A percentile compares a stretch with the other conserved stretches of the same genome.
These are phyloP conservation scores for Byssothecium circinans DNA, from an alignment of 2,329 filamentous ascomycete genomes.

Conservation along the genomic window DNA sequence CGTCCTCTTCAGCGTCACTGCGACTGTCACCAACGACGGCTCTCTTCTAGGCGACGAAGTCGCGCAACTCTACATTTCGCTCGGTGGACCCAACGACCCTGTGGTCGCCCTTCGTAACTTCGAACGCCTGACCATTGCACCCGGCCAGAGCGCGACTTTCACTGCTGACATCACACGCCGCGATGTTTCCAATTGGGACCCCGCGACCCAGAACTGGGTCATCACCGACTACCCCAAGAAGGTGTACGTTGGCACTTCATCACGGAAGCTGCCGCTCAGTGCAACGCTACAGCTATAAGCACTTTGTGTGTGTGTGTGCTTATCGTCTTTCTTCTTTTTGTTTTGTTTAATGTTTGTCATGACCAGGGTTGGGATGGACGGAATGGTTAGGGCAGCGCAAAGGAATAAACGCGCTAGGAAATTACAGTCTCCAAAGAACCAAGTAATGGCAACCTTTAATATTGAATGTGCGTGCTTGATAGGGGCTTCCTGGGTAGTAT, in stretches of 20 bases:
- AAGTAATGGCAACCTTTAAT: slow-evolving; percentile 5
- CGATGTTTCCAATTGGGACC: slow-evolving; percentile 88
- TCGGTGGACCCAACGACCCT: slow-evolving; percentile 75
- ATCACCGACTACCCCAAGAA: slow-evolving; percentile 60
- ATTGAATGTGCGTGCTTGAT: neutral
- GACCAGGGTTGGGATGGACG: neutral
- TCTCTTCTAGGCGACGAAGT: slow-evolving; percentile 67
- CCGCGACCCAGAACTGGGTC: slow-evolving; percentile 79
- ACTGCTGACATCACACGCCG: slow-evolving; percentile 70
- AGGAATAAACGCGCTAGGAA: neutral
- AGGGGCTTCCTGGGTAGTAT: neutral
- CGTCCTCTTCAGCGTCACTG: slow-evolving; percentile 66
- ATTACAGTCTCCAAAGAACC: neutral
- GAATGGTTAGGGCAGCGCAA: neutral
- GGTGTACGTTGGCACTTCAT: slow-evolving; percentile 62
- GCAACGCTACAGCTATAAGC: slow-evolving; percentile 27
- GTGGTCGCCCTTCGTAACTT: slow-evolving; percentile 73
- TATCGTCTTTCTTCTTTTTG: too few relatives aligned
- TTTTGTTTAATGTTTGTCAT: slow-evolving; percentile 8
- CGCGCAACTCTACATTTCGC: slow-evolving; percentile 73
- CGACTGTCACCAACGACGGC: slow-evolving; percentile 73
- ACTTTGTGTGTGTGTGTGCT: slow-evolving; percentile 1
- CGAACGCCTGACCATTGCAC: slow-evolving; percentile 70
- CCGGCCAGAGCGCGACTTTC: slow-evolving; percentile 70
- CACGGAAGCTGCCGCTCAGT: slow-evolving; percentile 58